These are phyloP conservation scores for Phytophthora meadii DNA, from an alignment of 352 stramenopile genomes.

Conservation along the genomic window DNA sequence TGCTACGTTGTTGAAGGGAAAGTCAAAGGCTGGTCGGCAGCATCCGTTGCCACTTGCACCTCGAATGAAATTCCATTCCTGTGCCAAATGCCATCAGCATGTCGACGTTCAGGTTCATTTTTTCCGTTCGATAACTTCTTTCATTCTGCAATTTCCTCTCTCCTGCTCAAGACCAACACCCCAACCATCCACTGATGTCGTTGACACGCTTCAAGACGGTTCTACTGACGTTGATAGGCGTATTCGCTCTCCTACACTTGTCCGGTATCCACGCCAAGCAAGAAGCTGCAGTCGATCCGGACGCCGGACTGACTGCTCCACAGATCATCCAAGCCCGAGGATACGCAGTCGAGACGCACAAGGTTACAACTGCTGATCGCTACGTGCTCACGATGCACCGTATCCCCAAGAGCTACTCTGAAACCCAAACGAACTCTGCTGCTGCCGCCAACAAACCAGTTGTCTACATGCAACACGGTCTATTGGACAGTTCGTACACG, in stretches of 20 bases:
- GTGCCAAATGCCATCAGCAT: neutral
- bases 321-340: slow-evolving; percentile 49
- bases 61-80: slow-evolving; percentile 19
- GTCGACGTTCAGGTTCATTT: slow-evolving; percentile 1
- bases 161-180: slow-evolving; percentile 5
- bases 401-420: slow-evolving; percentile 49
- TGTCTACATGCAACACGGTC: slow-evolving; percentile 57
- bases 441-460: slow-evolving; percentile 45
- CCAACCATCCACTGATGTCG: slow-evolving; percentile 9
- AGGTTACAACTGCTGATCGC: slow-evolving; percentile 52
- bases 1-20: slow-evolving; percentile 10
- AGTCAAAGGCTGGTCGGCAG: slow-evolving; percentile 14
- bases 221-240: slow-evolving; percentile 10
- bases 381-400: slow-evolving; percentile 71
- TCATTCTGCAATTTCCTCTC: slow-evolving; percentile 30
- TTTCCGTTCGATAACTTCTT: neutral
- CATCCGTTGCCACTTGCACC: neutral
- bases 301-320: slow-evolving; percentile 41
- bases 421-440: slow-evolving; percentile 32
- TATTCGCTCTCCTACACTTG: neutral
- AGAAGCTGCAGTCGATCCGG: slow-evolving; percentile 40
- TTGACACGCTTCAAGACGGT: neutral
- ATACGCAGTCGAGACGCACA: slow-evolving; percentile 56
- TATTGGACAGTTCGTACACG: slow-evolving; percentile 63
- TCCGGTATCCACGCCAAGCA: slow-evolving; percentile 12